Evolutionary conservation across 345 rosid genomes (phyloP).

Genomic region (Acer saccharum): DNA sequence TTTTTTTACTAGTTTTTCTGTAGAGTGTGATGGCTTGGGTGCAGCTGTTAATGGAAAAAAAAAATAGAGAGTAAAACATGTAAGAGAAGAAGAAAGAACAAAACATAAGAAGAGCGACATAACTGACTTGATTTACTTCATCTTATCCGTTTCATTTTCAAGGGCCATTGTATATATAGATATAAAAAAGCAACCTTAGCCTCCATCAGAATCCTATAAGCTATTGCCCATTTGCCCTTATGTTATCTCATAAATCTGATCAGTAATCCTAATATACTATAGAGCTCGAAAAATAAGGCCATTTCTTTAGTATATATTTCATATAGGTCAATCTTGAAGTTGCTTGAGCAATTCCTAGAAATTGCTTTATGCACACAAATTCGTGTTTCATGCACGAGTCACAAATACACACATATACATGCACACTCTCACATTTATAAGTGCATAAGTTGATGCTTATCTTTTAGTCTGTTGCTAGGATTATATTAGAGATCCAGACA

Average conservation of each 20-base stretch:
- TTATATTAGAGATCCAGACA: conserved; percentile 87
- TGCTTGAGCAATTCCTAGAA: conserved; percentile 4
- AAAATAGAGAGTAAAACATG: background rate
- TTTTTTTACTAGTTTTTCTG: background rate
- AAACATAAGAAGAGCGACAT: background rate
- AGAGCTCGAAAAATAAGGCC: background rate
- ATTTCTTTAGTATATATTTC: background rate
- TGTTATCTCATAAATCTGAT: background rate
- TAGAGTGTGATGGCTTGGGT: background rate
- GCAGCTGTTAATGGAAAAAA: background rate
- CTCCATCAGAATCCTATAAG: background rate
- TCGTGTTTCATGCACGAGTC: background rate
- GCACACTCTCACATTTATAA: background rate
- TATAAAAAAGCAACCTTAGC: background rate
- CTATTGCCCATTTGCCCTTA: background rate
- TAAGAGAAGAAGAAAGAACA: background rate
- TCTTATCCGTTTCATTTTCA: background rate
- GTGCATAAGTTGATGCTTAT: conserved; percentile 36
- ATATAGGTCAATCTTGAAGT: background rate
- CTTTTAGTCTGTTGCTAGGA: conserved; percentile 58
- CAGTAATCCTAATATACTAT: background rate
- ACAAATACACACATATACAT: background rate
- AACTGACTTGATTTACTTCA: background rate
- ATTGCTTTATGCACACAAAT: background rate
- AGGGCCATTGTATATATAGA: background rate